A percentile compares a stretch with the other conserved stretches of the same genome.
phyloP scores from a whole-genome alignment of 371 early-diverging fungal genomes.

The Mucor racemosus region DNA sequence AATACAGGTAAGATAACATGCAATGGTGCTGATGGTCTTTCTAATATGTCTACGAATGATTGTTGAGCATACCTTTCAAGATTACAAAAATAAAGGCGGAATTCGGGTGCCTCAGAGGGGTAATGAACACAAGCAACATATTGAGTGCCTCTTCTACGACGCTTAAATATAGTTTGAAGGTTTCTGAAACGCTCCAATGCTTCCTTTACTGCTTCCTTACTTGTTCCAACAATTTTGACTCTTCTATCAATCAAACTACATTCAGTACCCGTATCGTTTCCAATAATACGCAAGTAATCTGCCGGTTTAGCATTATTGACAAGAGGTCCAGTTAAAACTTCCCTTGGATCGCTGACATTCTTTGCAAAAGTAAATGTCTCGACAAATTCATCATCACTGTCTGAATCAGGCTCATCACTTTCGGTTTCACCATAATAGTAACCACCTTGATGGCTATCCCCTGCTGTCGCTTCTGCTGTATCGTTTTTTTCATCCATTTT shows the following conservation, averaged over 20 bases:
- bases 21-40: conserved; percentile 19
- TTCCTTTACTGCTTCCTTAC: conserved; percentile 27
- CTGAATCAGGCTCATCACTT: conserved; percentile 22
- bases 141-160: conserved; percentile 20
- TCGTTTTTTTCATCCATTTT: background rate
- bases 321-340: conserved; percentile 20
- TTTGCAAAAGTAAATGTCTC: conserved; percentile 35
- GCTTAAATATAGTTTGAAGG: conserved; percentile 30
- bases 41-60: conserved; percentile 10
- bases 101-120: conserved; percentile 13
- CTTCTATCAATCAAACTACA: conserved; percentile 24
- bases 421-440: conserved; percentile 24
- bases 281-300: conserved; percentile 29
- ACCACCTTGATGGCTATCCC: background rate
- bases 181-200: conserved; percentile 28
- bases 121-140: conserved; percentile 30
- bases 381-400: conserved; percentile 21
- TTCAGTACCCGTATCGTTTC: conserved; percentile 32
- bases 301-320: conserved; percentile 12
- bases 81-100: conserved; percentile 27
- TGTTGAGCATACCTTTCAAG: conserved; percentile 24
- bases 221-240: conserved; percentile 28
- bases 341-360: conserved; percentile 24
- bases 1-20: conserved; percentile 43
- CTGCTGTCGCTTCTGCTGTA: background rate